A percentile compares a stretch with the other conserved stretches of the same genome.
These are phyloP conservation scores for Colletotrichum tamarilloi DNA, from an alignment of 2,329 filamentous ascomycete species.

Conservation along the genomic window DNA sequence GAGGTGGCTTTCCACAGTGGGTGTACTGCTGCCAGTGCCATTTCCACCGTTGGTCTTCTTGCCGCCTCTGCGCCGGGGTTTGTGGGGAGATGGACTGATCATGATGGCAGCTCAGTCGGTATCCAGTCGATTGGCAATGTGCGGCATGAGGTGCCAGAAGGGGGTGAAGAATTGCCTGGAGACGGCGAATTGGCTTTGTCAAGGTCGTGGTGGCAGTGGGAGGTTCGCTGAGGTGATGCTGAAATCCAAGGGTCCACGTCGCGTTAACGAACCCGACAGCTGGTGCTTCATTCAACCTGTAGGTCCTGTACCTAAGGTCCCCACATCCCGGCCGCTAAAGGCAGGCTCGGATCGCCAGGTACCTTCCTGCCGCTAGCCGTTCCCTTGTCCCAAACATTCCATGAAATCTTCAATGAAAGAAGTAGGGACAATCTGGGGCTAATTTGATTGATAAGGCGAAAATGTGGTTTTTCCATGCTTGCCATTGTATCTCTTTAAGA, in stretches of 20 bases:
- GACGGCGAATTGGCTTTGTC: slow-evolving; percentile 5
- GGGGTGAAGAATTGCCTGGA: background rate
- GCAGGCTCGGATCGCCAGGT: slow-evolving; percentile 12
- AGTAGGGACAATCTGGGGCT: background rate
- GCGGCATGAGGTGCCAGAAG: slow-evolving; percentile 15
- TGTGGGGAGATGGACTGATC: slow-evolving; percentile 67
- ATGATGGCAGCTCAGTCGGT: slow-evolving; percentile 51
- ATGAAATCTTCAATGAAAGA: background rate
- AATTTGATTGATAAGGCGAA: background rate
- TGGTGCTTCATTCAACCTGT: background rate
- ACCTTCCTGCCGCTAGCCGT: slow-evolving; percentile 7
- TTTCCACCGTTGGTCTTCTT: slow-evolving; percentile 51
- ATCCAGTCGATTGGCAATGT: background rate
- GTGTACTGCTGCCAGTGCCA: slow-evolving; percentile 5
- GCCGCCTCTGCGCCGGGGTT: slow-evolving; percentile 68
- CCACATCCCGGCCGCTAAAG: slow-evolving; percentile 29
- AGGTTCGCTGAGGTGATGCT: background rate
- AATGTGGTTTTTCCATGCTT: background rate
- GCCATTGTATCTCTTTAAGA: background rate
- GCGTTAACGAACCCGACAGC: slow-evolving; percentile 16
- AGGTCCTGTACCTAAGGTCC: slow-evolving; percentile 11
- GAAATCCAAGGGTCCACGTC: slow-evolving; percentile 34
- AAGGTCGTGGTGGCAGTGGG: slow-evolving; percentile 3
- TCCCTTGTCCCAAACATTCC: background rate
- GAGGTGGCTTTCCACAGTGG: slow-evolving; percentile 25